phyloP scores from a whole-genome alignment of 1,284 basidiomycete genomes.

The Hymenochaete sp. region DNA sequence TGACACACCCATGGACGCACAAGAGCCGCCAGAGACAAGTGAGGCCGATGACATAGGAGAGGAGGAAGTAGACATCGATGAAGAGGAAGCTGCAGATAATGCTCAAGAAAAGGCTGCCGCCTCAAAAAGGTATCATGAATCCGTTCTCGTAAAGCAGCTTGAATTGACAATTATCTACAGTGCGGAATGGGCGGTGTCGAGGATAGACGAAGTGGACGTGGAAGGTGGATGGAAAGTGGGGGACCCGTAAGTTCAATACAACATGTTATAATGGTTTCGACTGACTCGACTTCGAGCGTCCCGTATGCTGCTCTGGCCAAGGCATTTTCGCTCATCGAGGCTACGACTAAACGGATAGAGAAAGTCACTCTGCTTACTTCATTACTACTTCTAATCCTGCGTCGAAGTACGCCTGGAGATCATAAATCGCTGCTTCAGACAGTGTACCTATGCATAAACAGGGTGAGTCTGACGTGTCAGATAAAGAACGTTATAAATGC shows the following conservation, averaged over 20 bases:
- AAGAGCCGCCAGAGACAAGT: conserved; percentile 22
- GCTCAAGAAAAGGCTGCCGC: conserved; percentile 30
- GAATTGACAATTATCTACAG: conserved; percentile 32
- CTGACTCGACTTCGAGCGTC: conserved; percentile 43
- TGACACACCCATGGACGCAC: conserved; percentile 21
- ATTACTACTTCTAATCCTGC: conserved; percentile 85
- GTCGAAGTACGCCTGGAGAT: conserved; percentile 67
- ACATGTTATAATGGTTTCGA: conserved; percentile 7
- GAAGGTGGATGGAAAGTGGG: conserved; percentile 83
- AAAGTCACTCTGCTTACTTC: conserved; percentile 86
- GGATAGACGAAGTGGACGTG: conserved; percentile 66
- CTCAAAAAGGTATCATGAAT: conserved; percentile 52
- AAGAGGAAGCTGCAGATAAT: conserved; percentile 30
- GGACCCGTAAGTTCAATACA: conserved; percentile 55
- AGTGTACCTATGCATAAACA: conserved; percentile 96
- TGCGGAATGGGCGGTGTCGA: conserved; percentile 59
- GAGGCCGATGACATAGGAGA: conserved; percentile 25
- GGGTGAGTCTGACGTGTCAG: conserved; percentile 49
- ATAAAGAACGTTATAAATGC: no score
- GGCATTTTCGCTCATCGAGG: conserved; percentile 86
- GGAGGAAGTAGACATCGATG: conserved; percentile 33
- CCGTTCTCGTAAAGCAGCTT: neutral
- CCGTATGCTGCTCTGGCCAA: conserved; percentile 91
- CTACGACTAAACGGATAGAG: conserved; percentile 92
- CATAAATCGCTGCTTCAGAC: conserved; percentile 70